Evolutionary conservation across 1,284 basidiomycete genomes (phyloP), one percentile per base, ranked within the genome.

Genomic region (Erythrobasidium hasegawianum): DNA sequence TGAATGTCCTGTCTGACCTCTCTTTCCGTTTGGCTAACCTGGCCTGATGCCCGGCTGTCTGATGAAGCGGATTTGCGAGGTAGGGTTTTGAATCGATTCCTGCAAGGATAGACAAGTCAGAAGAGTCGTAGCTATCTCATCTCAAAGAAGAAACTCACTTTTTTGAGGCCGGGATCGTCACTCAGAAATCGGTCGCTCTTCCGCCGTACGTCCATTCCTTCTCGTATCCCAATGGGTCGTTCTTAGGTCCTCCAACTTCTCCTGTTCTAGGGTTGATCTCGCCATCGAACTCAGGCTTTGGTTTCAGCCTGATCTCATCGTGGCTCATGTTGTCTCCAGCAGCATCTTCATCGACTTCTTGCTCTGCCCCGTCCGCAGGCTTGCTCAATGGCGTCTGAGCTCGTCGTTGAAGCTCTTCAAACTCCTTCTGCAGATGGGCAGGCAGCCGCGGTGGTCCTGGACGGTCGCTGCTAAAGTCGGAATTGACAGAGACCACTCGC

Each of bases 211-310:
- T 62, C 68, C 68, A 69, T 38, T 69, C 68, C n/a, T 69, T 67
- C 59, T 64, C 58, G 24, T 64, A 53, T 1, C 59, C 75, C 62
- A 84, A 77, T n/a, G 83, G 83, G 71, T 84, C 82, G 18, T 77
- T 76, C 75, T 84, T 84, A 1, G 83, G 83, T 0, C 83, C 83
- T 0, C 82, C 82, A 9, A 79, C 71, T 71, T 84, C 83, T 16
- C 83, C 83, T 33, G 83, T 84, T 18, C 72, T 72, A 2, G 83
- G 83, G 72, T 84, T 83, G 0, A 73, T 71, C 9, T 83, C 81
- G 3, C 83, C 83, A 59, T 82, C 78, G 60, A 83, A 84, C 54
- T 81, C 79, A 0, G 76, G 74, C 43, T 68, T 66, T 0, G 78
- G 76, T 57, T 73, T 74, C 14, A 67, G 58, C n/a, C 77, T 69